Evolutionary conservation across 139 green algal genomes (phyloP), one percentile per base, ranked within the genome.

Genomic region (Chlamydomonas incerta): DNA sequence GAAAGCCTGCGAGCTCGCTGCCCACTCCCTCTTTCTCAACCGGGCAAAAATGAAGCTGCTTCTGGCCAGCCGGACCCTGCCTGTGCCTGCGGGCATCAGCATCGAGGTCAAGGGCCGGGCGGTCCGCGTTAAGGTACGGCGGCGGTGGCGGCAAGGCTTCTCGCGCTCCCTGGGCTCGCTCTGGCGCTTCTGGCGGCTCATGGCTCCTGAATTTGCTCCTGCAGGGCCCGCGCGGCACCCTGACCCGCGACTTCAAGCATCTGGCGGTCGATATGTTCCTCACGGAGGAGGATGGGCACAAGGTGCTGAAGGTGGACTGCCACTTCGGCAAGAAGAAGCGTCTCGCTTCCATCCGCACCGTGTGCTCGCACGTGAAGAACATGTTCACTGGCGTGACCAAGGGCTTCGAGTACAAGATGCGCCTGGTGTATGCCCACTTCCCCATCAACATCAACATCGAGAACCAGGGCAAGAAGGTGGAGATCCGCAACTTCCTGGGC

Each of bases 401-500:
- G 88, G 97, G 97, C 81, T 99, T 97, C 85, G 90, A 97, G 84
- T 99, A 91, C 89, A 86, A 85, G 84, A 99, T 99, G 97, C 93
- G 98, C 86, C 92, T 99, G 71, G 98, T 99, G 92, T 99, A 99
- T 81, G 97, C 97, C 31, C 98, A 99, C 86, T 99, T 99, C 85
- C 98, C 98, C 91, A 99, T 99, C 93, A 99, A 99, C 92, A 93
- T 96, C 88, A 98, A 96, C 95, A 99, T 99, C 85, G 94, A 96
- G 87, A 82, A 97, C 76, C 92, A 95, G 72, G 88, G 80, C 60
- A 77, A 77, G 63, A 81, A 86, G 52, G 89, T 99, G 29, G 97
- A 99, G 93, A 97, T 99, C 81, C 93, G 98, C 71, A 99, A 99
- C 92, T 99, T 99, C 94, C 90, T 99, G 84, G 98, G 98, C 66